phyloP scores from a whole-genome alignment of 139 green algal species.

The Chlamydomonas schloesseri region DNA sequence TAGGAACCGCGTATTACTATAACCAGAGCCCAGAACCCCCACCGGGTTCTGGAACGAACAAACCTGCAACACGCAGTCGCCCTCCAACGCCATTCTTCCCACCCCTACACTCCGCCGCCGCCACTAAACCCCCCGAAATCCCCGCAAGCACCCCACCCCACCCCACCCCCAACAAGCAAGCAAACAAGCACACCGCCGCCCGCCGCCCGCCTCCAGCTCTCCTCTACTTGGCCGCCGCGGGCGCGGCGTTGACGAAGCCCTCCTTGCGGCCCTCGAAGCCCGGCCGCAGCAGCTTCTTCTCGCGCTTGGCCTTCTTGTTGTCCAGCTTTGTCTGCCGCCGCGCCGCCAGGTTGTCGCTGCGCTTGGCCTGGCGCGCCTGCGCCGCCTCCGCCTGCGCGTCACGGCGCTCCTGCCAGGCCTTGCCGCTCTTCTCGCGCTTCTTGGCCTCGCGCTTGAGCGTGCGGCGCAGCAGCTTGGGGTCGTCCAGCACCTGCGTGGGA shows the following conservation, averaged over 20 bases:
- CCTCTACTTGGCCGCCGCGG: not conserved
- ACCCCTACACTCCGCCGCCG: too few species aligned
- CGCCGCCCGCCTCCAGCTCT: too few species aligned
- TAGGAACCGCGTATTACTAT: too few species aligned
- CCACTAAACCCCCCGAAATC: too few species aligned
- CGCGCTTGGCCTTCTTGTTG: slow-evolving; percentile 83
- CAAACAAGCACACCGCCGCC: too few species aligned
- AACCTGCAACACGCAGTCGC: too few species aligned
- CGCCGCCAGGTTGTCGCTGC: slow-evolving; percentile 28
- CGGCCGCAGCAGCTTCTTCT: slow-evolving; percentile 90
- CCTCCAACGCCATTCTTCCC: too few species aligned
- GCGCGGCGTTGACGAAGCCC: slow-evolving; percentile 66
- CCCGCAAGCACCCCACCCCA: too few species aligned
- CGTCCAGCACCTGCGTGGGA: slow-evolving; percentile 74
- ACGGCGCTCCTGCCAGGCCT: slow-evolving; percentile 77
- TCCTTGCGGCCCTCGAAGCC: slow-evolving; percentile 89
- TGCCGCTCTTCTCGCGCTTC: slow-evolving; percentile 73
- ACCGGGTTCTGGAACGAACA: too few species aligned
- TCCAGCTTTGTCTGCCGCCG: slow-evolving; percentile 70
- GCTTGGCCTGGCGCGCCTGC: slow-evolving; percentile 79
- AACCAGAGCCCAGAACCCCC: too few species aligned
- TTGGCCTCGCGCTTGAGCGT: slow-evolving; percentile 83
- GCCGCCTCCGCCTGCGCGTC: slow-evolving; percentile 68
- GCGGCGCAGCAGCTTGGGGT: slow-evolving; percentile 85
- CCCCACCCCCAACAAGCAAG: too few species aligned